phyloP scores from a whole-genome alignment of 345 rosid species.

The Lepidium aucheri region DNA sequence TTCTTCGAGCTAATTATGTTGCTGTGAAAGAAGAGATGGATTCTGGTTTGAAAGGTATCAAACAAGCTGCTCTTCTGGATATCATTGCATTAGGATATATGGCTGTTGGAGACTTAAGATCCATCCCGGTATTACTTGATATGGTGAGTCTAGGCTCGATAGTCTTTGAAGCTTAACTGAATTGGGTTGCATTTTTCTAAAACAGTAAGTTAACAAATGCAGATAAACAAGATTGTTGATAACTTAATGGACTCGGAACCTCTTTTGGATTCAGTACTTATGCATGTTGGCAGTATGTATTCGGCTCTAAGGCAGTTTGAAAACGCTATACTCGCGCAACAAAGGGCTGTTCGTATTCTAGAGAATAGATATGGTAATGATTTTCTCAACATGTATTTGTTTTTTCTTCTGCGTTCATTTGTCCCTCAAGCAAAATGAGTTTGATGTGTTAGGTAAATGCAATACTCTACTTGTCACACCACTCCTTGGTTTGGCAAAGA shows the following conservation, averaged over 20 bases:
- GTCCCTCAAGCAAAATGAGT: neutral
- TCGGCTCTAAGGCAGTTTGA: slow-evolving; percentile 56
- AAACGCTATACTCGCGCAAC: slow-evolving; percentile 46
- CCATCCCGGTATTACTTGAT: slow-evolving; percentile 38
- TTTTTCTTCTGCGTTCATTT: neutral
- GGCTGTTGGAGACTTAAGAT: slow-evolving; percentile 59
- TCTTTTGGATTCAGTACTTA: slow-evolving; percentile 61
- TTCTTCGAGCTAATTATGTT: slow-evolving; percentile 79
- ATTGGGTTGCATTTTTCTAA: neutral
- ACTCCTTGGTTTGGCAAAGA: slow-evolving; percentile 76
- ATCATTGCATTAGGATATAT: slow-evolving; percentile 67
- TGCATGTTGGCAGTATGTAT: slow-evolving; percentile 82
- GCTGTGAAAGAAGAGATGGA: slow-evolving; percentile 58
- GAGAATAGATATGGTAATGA: slow-evolving; percentile 54
- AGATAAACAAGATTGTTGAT: slow-evolving; percentile 59
- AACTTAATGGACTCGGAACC: slow-evolving; percentile 40
- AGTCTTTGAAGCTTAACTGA: neutral
- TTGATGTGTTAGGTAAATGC: slow-evolving; percentile 33
- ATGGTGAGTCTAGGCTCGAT: slow-evolving; percentile 33
- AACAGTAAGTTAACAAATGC: slow-evolving; percentile 15
- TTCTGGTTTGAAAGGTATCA: slow-evolving; percentile 49
- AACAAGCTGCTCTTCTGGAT: slow-evolving; percentile 79
- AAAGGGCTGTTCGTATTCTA: slow-evolving; percentile 41
- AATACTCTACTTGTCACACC: slow-evolving; percentile 58
- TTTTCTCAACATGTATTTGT: neutral